These are phyloP conservation scores for Friedmanniomyces simplex DNA, from an alignment of 495 filamentous ascomycete species.

Conservation along the genomic window DNA sequence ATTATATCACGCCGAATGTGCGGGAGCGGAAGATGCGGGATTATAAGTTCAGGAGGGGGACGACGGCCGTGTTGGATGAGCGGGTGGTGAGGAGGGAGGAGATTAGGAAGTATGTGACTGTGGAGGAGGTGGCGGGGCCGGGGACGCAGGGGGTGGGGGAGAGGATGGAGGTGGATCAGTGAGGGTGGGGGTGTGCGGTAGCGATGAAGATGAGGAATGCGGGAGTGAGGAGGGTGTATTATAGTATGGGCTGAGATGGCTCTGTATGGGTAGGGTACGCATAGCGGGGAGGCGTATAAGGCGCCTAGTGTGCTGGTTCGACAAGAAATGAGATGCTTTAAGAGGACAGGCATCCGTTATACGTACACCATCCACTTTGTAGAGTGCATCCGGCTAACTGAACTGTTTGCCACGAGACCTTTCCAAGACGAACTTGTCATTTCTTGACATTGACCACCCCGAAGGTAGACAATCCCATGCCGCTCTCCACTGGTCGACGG, in stretches of 20 bases:
- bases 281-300: not conserved
- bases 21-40: conserved; percentile 82
- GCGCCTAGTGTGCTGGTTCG: not conserved
- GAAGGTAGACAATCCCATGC: too few species aligned
- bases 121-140: conserved; percentile 64
- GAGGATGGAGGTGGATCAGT: conserved; percentile 84
- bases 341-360: not conserved
- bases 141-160: conserved; percentile 53
- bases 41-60: conserved; percentile 81
- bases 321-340: too few species aligned
- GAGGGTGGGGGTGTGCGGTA: not conserved
- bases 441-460: too few species aligned
- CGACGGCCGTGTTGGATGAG: conserved; percentile 88
- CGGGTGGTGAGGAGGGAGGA: conserved; percentile 86
- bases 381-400: too few species aligned
- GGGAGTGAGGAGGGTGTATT: not conserved
- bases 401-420: too few species aligned
- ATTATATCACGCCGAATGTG: conserved; percentile 86
- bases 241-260: not conserved
- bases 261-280: not conserved
- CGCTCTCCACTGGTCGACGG: too few species aligned
- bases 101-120: conserved; percentile 86
- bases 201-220: not conserved
- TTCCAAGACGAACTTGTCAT: too few species aligned
- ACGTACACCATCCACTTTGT: too few species aligned